Conservation (phyloP, 2,329 filamentous ascomycete genomes). For the Alternaria viburni region DNA sequence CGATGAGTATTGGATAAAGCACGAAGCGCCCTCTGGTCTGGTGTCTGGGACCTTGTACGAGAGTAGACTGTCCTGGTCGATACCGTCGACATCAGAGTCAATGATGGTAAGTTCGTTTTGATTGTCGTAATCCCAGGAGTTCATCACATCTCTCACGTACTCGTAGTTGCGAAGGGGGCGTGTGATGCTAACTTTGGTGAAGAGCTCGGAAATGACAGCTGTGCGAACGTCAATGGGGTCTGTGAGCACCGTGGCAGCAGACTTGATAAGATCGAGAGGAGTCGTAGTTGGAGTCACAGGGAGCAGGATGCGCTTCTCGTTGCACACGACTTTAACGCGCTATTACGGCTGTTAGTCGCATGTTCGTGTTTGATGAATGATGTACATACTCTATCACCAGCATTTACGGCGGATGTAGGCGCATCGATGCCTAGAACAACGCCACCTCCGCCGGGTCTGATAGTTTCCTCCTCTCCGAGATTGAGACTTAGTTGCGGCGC, state of each 20-base stretch:
- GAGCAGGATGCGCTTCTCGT: constrained; percentile 72
- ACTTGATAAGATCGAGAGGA: constrained; percentile 72
- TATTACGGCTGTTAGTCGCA: constrained; percentile 43
- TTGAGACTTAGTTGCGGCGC: constrained; percentile 32
- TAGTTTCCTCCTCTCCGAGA: constrained; percentile 38
- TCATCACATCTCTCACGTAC: constrained; percentile 83
- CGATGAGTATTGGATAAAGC: constrained; percentile 81
- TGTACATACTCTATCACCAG: constrained; percentile 71
- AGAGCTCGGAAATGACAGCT: constrained; percentile 79
- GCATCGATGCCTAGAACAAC: constrained; percentile 70
- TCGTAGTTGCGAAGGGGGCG: constrained; percentile 86
- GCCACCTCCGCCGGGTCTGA: constrained; percentile 54
- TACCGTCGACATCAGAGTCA: constrained; percentile 60
- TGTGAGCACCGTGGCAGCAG: constrained; percentile 68
- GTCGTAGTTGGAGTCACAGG: constrained; percentile 77
- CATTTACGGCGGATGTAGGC: constrained; percentile 80
- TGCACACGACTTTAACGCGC: constrained; percentile 75
- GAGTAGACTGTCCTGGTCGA: constrained; percentile 68
- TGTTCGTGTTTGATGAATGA: not conserved
- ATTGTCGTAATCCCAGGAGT: constrained; percentile 86
- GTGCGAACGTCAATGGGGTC: constrained; percentile 68
- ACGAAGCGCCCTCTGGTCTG: constrained; percentile 69
- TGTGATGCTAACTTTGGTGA: constrained; percentile 76
- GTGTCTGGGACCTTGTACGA: constrained; percentile 67
- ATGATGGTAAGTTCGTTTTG: constrained; percentile 77